Evolutionary conservation across 495 filamentous ascomycete species (phyloP).

Genomic region (Hypoxylon perforatum): DNA sequence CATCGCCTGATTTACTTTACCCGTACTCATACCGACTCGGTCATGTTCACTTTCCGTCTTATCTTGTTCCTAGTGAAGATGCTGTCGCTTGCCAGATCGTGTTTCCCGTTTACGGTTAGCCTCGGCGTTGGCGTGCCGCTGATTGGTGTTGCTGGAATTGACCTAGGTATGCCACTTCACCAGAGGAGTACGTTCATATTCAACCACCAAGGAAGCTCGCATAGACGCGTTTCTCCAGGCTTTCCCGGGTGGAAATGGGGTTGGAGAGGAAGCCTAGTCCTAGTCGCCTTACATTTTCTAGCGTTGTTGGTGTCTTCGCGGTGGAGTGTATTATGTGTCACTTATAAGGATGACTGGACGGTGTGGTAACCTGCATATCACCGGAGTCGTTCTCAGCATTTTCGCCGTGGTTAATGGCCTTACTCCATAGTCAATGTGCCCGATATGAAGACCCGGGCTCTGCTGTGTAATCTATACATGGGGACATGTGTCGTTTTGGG

Average conservation of each 20-base stretch:
- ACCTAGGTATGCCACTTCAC: slow-evolving; percentile 45
- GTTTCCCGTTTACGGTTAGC: slow-evolving; percentile 58
- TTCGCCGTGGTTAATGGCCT: not conserved
- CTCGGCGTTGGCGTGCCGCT: slow-evolving; percentile 48
- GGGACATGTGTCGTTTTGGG: no score
- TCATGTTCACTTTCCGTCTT: slow-evolving; percentile 47
- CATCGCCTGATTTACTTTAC: slow-evolving; percentile 40
- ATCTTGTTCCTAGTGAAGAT: slow-evolving; percentile 54
- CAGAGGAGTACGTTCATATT: slow-evolving; percentile 9
- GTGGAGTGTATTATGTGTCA: slow-evolving; percentile 53
- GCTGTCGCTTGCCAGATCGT: slow-evolving; percentile 51
- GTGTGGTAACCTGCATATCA: slow-evolving; percentile 40
- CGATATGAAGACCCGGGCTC: no score
- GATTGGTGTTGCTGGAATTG: slow-evolving; percentile 52
- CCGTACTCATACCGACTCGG: slow-evolving; percentile 29
- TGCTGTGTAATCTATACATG: no score
- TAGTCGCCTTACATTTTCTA: slow-evolving; percentile 53
- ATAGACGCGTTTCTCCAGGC: slow-evolving; percentile 15
- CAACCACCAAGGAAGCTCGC: slow-evolving; percentile 20
- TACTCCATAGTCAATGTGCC: not conserved
- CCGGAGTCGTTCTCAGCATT: not conserved
- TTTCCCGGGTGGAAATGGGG: slow-evolving; percentile 43
- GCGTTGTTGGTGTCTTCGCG: slow-evolving; percentile 50
- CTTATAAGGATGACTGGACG: slow-evolving; percentile 47
- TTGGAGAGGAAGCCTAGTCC: slow-evolving; percentile 50